Conservation (phyloP, 495 filamentous ascomycete species). For the Penicillium malachiteum region DNA sequence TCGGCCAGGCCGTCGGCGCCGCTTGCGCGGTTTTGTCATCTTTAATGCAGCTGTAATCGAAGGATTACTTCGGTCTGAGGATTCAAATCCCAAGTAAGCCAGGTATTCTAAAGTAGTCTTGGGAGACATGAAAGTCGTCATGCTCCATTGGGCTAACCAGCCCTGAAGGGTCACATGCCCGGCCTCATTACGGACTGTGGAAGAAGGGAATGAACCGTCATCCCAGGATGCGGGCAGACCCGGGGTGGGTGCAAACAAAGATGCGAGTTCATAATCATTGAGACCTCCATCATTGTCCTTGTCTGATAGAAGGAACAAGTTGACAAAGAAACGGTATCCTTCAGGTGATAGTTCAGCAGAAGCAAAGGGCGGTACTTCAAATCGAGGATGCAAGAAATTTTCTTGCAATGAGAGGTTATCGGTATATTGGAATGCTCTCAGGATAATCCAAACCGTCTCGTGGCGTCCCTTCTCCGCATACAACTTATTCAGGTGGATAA, state of each 20-base stretch:
- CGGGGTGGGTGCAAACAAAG: constrained; percentile 90
- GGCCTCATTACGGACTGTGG: constrained; percentile 91
- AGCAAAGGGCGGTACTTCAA: constrained; percentile 86
- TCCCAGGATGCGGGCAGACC: constrained; percentile 83
- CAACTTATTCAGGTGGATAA: constrained; percentile 87
- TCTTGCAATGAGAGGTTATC: constrained; percentile 89
- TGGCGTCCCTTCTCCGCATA: constrained; percentile 98
- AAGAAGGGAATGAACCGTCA: constrained; percentile 90
- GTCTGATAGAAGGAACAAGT: constrained; percentile 90
- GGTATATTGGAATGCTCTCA: constrained; percentile 95
- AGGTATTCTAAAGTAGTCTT: constrained; percentile 94
- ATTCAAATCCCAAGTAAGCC: constrained; percentile 87
- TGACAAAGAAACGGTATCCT: constrained; percentile 96
- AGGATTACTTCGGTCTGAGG: constrained; percentile 60
- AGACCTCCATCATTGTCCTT: constrained; percentile 97
- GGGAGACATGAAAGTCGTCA: constrained; percentile 96
- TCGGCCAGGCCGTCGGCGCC: constrained; percentile 71
- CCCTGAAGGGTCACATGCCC: constrained; percentile 95
- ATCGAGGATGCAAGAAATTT: constrained; percentile 86
- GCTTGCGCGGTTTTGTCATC: constrained; percentile 85
- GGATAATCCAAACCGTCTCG: constrained; percentile 95
- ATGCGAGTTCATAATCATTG: constrained; percentile 76
- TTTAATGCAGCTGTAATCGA: constrained; percentile 82
- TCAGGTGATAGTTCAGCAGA: constrained; percentile 93
- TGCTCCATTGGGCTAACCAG: constrained; percentile 98